Base-by-base conservation (phyloP, 805 yeast genomes). In the Barnettozyma populi region DNA sequence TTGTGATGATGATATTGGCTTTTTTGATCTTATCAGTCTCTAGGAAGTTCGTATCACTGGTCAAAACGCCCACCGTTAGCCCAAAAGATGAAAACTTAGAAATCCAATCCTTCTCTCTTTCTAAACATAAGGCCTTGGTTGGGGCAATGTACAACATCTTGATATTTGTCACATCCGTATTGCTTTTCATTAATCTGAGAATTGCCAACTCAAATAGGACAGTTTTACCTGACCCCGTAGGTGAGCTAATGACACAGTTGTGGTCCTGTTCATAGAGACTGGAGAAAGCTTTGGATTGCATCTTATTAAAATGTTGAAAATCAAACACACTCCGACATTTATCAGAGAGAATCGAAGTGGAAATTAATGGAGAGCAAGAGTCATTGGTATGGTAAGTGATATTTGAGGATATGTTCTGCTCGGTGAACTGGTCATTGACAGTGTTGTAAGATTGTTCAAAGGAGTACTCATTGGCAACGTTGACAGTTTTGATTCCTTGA, bases 141-240 rank as follows among this genome's bases (percentile, higher is more conserved):
- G 86, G 86, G 0, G 84, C 84, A 37, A 80, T 68, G 52, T 80
- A 80, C 2, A 79, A 54, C 5, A 68, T 64, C 55, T 69, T 71
- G 8, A 64, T 47, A 43, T 65, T 63, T 13, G 42, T 44, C 6
- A 32, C 24, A 32, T 56, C 56, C 27, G 64, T 59, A 10, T 55
- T 48, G 25, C 62, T 62, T 10, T 61, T 63, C 20, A 70, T 55
- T 7, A 67, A 59, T 36, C 68, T 59, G 20, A 75, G 50, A 2
- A 79, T 74, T 0, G 82, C 80, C 36, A 79, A 56, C 56, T 78
- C 83, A 55, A 76, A 76, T 5, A 78, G 57, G 0, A 71, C 80
- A 0, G 83, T 77, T 52, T 79, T 79, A 0, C 84, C 83, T 0
- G 84, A 77, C 0, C 84, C 83, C 0, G 83, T 76, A 1, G 84